These are phyloP conservation scores for Jamesozyma rosinii DNA, from an alignment of 805 yeast species.

Conservation along the genomic window DNA sequence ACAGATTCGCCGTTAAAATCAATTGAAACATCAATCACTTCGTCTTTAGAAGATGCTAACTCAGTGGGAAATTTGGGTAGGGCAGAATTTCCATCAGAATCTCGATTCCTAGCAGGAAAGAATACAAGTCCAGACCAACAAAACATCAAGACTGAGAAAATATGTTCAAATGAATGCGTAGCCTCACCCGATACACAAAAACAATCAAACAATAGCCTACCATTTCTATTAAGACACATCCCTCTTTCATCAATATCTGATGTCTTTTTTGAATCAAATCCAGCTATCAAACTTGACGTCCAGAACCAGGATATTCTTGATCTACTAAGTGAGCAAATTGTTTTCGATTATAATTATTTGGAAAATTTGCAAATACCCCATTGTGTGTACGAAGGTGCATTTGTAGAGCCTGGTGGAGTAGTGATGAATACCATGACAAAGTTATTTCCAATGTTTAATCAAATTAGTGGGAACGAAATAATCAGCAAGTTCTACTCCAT, in stretches of 20 bases:
- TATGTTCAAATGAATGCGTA: neutral
- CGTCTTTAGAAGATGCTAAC: conserved; percentile 1
- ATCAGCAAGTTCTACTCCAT: conserved; percentile 19
- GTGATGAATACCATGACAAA: conserved; percentile 15
- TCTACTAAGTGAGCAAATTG: conserved; percentile 25
- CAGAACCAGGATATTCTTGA: conserved; percentile 20
- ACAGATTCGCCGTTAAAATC: conserved; percentile 17
- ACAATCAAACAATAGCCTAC: conserved; percentile 41
- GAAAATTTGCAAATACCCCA: conserved; percentile 48
- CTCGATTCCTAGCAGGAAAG: neutral
- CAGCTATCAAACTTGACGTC: conserved; percentile 11
- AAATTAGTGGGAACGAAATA: conserved; percentile 21
- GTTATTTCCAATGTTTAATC: conserved; percentile 18
- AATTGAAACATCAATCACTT: conserved; percentile 8
- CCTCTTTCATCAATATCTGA: conserved; percentile 57
- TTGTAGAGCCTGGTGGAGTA: conserved; percentile 15
- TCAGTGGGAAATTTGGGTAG: neutral
- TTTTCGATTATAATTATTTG: conserved; percentile 37
- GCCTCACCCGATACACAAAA: neutral
- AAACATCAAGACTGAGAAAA: neutral
- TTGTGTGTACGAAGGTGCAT: conserved; percentile 32
- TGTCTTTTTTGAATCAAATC: conserved; percentile 29
- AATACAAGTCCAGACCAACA: neutral
- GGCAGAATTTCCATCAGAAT: neutral
- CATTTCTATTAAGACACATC: conserved; percentile 56